Conservation (phyloP, 2,329 filamentous ascomycete genomes). For the Ophiobolus disseminans region DNA sequence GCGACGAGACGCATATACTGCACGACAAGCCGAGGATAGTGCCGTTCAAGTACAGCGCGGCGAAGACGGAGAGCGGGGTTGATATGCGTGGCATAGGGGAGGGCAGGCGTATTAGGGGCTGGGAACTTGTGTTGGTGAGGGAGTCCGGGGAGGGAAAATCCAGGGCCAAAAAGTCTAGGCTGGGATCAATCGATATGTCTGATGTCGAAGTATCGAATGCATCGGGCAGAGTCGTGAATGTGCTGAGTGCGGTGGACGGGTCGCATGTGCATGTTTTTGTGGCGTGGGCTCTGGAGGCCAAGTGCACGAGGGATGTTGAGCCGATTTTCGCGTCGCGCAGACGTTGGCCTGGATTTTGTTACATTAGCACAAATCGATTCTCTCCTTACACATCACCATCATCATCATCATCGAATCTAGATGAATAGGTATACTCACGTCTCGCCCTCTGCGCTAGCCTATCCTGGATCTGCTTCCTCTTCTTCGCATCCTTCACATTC, state of each 20-base stretch:
- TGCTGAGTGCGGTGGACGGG: not conserved
- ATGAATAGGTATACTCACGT: slow-evolving; percentile 27
- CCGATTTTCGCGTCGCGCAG: slow-evolving; percentile 11
- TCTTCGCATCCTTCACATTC: slow-evolving; percentile 44
- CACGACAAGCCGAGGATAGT: slow-evolving; percentile 33
- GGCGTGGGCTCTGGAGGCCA: not conserved
- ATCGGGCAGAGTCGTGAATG: no score
- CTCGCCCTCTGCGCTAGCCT: slow-evolving; percentile 49
- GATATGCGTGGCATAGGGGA: slow-evolving; percentile 14
- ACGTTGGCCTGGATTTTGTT: slow-evolving; percentile 19
- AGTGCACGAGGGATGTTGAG: not conserved
- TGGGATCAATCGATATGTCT: no score
- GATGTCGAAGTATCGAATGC: no score
- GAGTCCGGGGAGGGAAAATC: not conserved
- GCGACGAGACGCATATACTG: slow-evolving; percentile 25
- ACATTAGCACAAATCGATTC: no score
- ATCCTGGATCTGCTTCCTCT: slow-evolving; percentile 52
- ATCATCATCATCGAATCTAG: not conserved
- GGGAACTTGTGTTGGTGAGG: not conserved
- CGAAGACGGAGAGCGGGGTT: slow-evolving; percentile 29
- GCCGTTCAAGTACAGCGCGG: slow-evolving; percentile 41
- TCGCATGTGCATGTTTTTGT: not conserved
- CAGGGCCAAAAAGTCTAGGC: not conserved
- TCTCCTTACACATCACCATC: slow-evolving; percentile 1
- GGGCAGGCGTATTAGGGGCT: not conserved